Percentiles rank a stretch among this genome's conserved stretches.
Evolutionary conservation across 345 rosid genomes (phyloP).

Genomic region (Citrus reticulata): DNA sequence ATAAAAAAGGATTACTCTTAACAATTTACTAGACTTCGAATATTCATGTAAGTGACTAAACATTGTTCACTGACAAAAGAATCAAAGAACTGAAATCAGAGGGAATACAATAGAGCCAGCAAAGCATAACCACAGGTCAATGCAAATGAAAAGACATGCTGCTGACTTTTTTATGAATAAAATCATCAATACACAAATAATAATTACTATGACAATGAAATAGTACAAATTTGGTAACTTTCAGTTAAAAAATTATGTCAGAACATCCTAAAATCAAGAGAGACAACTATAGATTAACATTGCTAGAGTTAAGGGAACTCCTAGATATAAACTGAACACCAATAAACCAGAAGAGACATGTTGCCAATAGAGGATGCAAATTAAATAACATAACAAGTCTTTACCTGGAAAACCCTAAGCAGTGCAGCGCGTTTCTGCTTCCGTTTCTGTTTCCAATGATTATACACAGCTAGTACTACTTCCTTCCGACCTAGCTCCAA

Average conservation of each 20-base stretch:
- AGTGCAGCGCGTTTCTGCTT: constrained; percentile 62
- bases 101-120: not conserved
- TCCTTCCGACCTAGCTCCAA: constrained; percentile 50
- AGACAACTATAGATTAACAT: not conserved
- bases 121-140: not conserved
- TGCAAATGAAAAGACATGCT: not conserved
- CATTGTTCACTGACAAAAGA: not conserved
- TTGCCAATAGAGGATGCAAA: not conserved
- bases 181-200: not conserved
- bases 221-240: not conserved
- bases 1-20: not conserved
- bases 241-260: not conserved
- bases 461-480: constrained; percentile 64
- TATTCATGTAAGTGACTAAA: not conserved
- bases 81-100: not conserved
- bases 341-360: not conserved
- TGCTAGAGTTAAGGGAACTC: not conserved
- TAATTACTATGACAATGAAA: not conserved
- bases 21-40: not conserved
- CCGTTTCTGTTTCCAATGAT: constrained; percentile 72
- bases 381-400: not conserved
- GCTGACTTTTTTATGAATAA: not conserved
- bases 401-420: constrained; percentile 88
- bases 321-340: not conserved
- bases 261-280: not conserved